These are phyloP conservation scores for Darksidea phi DNA, from an alignment of 495 filamentous ascomycete species.

Conservation along the genomic window DNA sequence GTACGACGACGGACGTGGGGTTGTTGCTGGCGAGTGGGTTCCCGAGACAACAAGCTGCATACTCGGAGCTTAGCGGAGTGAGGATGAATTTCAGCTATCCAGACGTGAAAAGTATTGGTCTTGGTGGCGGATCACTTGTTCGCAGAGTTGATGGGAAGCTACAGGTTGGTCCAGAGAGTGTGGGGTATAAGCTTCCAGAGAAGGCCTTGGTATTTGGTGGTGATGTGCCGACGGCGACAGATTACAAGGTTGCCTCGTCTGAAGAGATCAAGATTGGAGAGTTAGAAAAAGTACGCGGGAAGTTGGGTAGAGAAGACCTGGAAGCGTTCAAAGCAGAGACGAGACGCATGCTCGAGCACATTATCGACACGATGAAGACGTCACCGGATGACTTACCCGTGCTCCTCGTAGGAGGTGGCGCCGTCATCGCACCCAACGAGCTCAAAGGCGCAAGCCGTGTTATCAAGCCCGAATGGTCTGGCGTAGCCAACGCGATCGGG, in stretches of 20 bases:
- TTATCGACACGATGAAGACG: slow-evolving; percentile 54
- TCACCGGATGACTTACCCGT: slow-evolving; percentile 50
- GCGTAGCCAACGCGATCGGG: slow-evolving; percentile 58
- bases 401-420: slow-evolving; percentile 48
- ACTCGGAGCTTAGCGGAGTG: slow-evolving; percentile 53
- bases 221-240: slow-evolving; percentile 51
- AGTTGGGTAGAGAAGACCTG: slow-evolving; percentile 35
- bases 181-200: slow-evolving; percentile 53
- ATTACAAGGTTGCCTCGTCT: slow-evolving; percentile 49
- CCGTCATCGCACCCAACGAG: slow-evolving; percentile 35
- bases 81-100: slow-evolving; percentile 56
- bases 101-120: slow-evolving; percentile 51
- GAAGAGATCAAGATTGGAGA: slow-evolving; percentile 45
- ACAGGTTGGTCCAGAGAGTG: slow-evolving; percentile 56
- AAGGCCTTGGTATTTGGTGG: slow-evolving; percentile 56
- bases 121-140: slow-evolving; percentile 56
- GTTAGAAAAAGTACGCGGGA: slow-evolving; percentile 32
- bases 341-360: slow-evolving; percentile 47
- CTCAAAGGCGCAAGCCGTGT: slow-evolving; percentile 34
- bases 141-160: slow-evolving; percentile 43
- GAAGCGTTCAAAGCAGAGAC: slow-evolving; percentile 41
- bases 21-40: slow-evolving; percentile 54
- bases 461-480: slow-evolving; percentile 37
- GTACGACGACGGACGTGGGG: slow-evolving; percentile 58
- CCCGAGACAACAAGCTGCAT: slow-evolving; percentile 56